These are phyloP conservation scores for Acaromyces ingoldii DNA, from an alignment of 1,284 basidiomycete genomes.

Conservation along the genomic window DNA sequence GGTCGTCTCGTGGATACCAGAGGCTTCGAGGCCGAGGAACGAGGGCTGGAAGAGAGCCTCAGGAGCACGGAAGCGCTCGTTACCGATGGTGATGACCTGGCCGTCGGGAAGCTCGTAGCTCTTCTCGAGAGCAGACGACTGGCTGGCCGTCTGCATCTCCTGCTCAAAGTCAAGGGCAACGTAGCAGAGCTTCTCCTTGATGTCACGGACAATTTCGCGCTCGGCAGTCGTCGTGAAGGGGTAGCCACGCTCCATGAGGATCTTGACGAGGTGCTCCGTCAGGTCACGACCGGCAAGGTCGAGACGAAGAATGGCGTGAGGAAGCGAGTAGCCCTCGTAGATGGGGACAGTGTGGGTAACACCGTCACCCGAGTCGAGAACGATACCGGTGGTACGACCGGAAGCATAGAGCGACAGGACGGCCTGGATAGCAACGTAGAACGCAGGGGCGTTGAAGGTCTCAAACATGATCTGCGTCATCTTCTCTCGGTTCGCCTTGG, in stretches of 20 bases:
- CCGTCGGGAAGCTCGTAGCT: constrained; percentile 93
- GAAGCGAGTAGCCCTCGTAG: constrained; percentile 90
- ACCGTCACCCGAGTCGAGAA: constrained; percentile 89
- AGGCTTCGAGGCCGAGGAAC: constrained; percentile 84
- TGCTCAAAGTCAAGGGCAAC: constrained; percentile 95
- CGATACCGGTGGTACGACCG: constrained; percentile 86
- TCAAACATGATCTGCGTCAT: constrained; percentile 98
- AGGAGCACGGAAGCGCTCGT: constrained; percentile 93
- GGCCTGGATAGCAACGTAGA: constrained; percentile 90
- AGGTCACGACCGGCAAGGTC: constrained; percentile 93
- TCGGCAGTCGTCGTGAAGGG: constrained; percentile 87
- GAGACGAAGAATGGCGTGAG: constrained; percentile 89
- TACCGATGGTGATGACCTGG: constrained; percentile 92
- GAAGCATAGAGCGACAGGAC: constrained; percentile 88
- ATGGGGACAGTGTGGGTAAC: constrained; percentile 90
- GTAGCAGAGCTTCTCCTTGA: constrained; percentile 98
- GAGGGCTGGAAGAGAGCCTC: constrained; percentile 96
- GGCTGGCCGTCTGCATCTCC: constrained; percentile 86
- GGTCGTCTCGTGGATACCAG: constrained; percentile 92
- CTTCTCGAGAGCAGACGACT: constrained; percentile 88
- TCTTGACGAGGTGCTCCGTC: constrained; percentile 84
- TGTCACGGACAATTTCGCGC: constrained; percentile 92
- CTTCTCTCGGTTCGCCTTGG: constrained; percentile 91
- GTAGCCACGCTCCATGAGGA: constrained; percentile 89
- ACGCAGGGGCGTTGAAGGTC: constrained; percentile 88